Conservation (phyloP, 495 filamentous ascomycete genomes). For the Penicillium manginii region DNA sequence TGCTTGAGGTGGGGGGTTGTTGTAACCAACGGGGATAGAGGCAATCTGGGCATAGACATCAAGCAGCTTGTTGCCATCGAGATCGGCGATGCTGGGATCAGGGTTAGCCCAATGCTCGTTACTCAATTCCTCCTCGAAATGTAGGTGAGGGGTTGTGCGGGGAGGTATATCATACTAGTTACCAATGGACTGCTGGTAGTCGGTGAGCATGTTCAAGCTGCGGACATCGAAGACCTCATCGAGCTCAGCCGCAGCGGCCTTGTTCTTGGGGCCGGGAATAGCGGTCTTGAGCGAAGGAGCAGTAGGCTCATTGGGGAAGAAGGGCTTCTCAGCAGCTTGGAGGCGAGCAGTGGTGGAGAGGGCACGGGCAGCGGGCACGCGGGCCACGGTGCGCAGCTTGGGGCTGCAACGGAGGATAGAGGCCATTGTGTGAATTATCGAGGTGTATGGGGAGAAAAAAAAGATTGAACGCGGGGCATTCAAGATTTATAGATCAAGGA, state of each 20-base stretch:
- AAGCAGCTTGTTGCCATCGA: conserved; percentile 70
- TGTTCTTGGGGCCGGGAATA: conserved; percentile 82
- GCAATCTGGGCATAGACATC: conserved; percentile 95
- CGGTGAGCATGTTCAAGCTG: conserved; percentile 87
- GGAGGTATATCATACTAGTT: conserved; percentile 54
- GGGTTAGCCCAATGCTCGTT: conserved; percentile 27
- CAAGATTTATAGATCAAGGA: conserved; percentile 23
- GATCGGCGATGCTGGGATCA: conserved; percentile 72
- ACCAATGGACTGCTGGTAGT: conserved; percentile 71
- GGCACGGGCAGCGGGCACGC: conserved; percentile 41
- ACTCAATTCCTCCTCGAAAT: not conserved
- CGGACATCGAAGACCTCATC: conserved; percentile 90
- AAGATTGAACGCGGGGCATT: conserved; percentile 17
- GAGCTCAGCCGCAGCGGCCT: conserved; percentile 71
- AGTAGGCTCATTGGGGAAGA: conserved; percentile 75
- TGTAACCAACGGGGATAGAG: conserved; percentile 96
- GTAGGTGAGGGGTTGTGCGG: not conserved
- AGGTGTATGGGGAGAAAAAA: conserved; percentile 7
- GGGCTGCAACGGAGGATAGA: conserved; percentile 48
- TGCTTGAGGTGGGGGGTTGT: conserved; percentile 82
- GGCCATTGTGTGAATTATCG: conserved; percentile 40
- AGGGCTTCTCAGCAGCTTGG: conserved; percentile 53
- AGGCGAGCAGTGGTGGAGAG: conserved; percentile 47
- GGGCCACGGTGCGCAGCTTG: conserved; percentile 43
- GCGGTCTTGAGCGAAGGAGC: conserved; percentile 72